Conservation (phyloP, 176 grass and related monocot species). For the Triticum monococcum region DNA sequence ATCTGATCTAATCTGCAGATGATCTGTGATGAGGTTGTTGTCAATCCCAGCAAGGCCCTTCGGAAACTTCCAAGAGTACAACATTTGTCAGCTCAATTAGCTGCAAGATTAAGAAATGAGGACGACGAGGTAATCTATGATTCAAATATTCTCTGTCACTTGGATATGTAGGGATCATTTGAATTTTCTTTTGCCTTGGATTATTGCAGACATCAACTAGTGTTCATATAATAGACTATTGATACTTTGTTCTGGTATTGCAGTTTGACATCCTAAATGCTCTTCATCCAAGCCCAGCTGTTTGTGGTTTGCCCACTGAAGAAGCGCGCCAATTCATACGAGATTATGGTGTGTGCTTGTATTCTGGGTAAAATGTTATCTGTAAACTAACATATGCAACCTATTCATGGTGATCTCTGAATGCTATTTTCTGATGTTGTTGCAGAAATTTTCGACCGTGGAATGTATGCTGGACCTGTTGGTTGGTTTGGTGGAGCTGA, state of each 20-base stretch:
- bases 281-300: slow-evolving; percentile 95
- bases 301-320: slow-evolving; percentile 88
- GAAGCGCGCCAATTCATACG: slow-evolving; percentile 74
- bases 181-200: not conserved
- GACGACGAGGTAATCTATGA: slow-evolving; percentile 62
- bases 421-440: not conserved
- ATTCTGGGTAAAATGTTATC: not conserved
- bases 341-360: slow-evolving; percentile 63
- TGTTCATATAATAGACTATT: not conserved
- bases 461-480: slow-evolving; percentile 94
- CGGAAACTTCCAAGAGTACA: slow-evolving; percentile 94
- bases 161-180: not conserved
- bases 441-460: slow-evolving; percentile 88
- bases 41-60: slow-evolving; percentile 83
- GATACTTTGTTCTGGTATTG: slow-evolving; percentile 10
- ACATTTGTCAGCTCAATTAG: slow-evolving; percentile 81
- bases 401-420: not conserved
- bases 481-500: slow-evolving; percentile 97
- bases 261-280: slow-evolving; percentile 93
- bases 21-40: slow-evolving; percentile 81
- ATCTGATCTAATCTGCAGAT: slow-evolving; percentile 52
- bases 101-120: slow-evolving; percentile 68
- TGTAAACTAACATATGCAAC: not conserved
- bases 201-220: not conserved
- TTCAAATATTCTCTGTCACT: not conserved